Conservation (phyloP, 139 green algal species). For the Chlorella sp. region DNA sequence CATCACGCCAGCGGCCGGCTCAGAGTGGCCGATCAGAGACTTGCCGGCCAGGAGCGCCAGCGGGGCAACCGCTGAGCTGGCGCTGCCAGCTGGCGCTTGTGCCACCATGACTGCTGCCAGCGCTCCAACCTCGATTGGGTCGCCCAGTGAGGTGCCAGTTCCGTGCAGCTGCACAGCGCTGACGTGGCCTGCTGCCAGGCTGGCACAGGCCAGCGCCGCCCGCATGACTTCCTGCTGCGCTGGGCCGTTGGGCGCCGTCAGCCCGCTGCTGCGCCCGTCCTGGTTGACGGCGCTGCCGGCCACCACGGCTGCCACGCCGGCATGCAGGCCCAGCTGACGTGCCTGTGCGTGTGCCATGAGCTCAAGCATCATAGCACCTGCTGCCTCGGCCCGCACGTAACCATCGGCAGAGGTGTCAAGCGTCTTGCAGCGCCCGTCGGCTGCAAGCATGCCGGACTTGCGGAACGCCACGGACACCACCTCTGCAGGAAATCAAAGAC, state of each 20-base stretch:
- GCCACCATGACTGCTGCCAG: slow-evolving; percentile 46
- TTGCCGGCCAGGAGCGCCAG: slow-evolving; percentile 58
- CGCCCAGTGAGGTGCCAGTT: slow-evolving; percentile 79
- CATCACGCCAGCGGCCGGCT: slow-evolving; percentile 57
- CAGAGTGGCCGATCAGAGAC: slow-evolving; percentile 60
- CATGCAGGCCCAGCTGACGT: neutral
- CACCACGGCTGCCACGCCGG: slow-evolving; percentile 17
- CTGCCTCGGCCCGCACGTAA: slow-evolving; percentile 65
- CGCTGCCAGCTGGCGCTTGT: neutral
- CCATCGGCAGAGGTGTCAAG: slow-evolving; percentile 57
- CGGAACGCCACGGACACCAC: slow-evolving; percentile 50
- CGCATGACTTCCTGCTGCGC: slow-evolving; percentile 59
- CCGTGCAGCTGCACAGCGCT: slow-evolving; percentile 66
- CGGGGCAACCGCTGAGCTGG: slow-evolving; percentile 42
- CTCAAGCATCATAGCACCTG: slow-evolving; percentile 44
- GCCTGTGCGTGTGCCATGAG: neutral
- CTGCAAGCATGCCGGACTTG: slow-evolving; percentile 63
- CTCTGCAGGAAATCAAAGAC: slow-evolving; percentile 13
- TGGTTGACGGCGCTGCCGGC: slow-evolving; percentile 64
- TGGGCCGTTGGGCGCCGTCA: slow-evolving; percentile 71
- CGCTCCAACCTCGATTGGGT: slow-evolving; percentile 89
- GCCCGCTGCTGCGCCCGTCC: slow-evolving; percentile 65
- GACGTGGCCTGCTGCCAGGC: slow-evolving; percentile 33
- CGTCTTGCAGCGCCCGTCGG: slow-evolving; percentile 63
- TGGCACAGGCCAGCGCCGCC: slow-evolving; percentile 29